phyloP scores from a whole-genome alignment of 1,284 basidiomycete genomes.

The Porodaedalea pini region DNA sequence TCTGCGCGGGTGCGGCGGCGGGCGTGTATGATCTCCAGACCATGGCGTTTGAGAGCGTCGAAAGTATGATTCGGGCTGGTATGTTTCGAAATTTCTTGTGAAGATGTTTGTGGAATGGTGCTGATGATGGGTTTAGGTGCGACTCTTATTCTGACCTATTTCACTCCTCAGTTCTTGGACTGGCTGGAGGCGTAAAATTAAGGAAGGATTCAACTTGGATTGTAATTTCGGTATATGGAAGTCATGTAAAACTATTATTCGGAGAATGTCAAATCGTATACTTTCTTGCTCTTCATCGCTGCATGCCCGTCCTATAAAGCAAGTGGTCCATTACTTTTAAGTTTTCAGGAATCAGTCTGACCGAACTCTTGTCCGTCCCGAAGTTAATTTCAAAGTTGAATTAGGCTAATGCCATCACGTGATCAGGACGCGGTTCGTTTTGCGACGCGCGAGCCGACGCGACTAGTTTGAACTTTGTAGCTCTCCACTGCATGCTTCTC shows the following conservation, averaged over 20 bases:
- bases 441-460: background rate
- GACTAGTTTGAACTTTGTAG: background rate
- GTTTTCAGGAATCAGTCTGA: background rate
- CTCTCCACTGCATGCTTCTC: background rate
- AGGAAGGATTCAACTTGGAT: background rate
- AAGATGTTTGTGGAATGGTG: slow-evolving; percentile 18
- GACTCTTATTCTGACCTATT: slow-evolving; percentile 89
- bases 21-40: slow-evolving; percentile 89
- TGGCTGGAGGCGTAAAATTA: slow-evolving; percentile 62
- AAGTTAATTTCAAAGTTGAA: background rate
- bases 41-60: slow-evolving; percentile 92
- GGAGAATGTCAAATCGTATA: too few relatives aligned
- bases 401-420: background rate
- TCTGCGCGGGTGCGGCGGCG: slow-evolving; percentile 88
- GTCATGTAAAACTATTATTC: too few relatives aligned
- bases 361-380: background rate
- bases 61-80: slow-evolving; percentile 91
- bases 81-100: slow-evolving; percentile 4
- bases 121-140: slow-evolving; percentile 56
- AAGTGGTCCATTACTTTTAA: too few relatives aligned
- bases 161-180: slow-evolving; percentile 92
- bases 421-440: background rate
- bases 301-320: too few relatives aligned
- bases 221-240: background rate
- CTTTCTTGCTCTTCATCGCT: too few relatives aligned